Base-by-base conservation (phyloP, 139 green algal species). In the Micromonas commoda region DNA sequence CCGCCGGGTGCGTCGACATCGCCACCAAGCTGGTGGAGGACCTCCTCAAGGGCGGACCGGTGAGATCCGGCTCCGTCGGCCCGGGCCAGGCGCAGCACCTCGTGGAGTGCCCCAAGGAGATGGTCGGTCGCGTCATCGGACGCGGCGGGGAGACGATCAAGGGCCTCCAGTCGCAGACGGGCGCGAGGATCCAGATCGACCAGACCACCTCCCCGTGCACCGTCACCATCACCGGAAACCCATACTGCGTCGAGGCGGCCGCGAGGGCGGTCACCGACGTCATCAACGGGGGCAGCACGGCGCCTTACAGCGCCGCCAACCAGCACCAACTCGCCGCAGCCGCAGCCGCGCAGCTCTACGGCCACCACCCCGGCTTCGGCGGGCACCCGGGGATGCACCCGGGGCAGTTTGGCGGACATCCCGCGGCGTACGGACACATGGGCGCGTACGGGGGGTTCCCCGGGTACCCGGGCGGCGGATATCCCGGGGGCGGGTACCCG, bases 101-200 rank as follows among this genome's bases (percentile, higher is more conserved):
- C 26, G 21, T 97, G 35, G 85, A 93, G 45, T 97, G 92, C 82
- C 91, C 91, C n/a, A 96, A 96, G 85, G 64, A 75, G 3, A 91
- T 95, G 78, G 77, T 98, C 0, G 93, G 93, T 1, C 91, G 93
- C 53, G 86, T 98, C 28, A 98, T 98, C 67, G 93, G 93, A 70
- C 94, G 93, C 82, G 89, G 91, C 53, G 93, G 93, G 3, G 93
- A 97, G 75, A 97, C 91, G 2, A 96, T 98, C 89, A 96, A 96
- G 86, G 79, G 82, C 20, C 86, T 98, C 83, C 93, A 98, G 86
- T 86, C 86, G 64, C 85, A 91, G 45, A 96, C 86, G 45, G 86
- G 82, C 26, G 86, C 85, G 19, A 90, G 87, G 81, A 92, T 97
- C 70, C 92, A 97, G 82, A 92, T 94, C 73, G 88, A 93, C 69